phyloP scores from a whole-genome alignment of 1,139 yeast species.

The Hemisphaericaspora xylanilytica region DNA sequence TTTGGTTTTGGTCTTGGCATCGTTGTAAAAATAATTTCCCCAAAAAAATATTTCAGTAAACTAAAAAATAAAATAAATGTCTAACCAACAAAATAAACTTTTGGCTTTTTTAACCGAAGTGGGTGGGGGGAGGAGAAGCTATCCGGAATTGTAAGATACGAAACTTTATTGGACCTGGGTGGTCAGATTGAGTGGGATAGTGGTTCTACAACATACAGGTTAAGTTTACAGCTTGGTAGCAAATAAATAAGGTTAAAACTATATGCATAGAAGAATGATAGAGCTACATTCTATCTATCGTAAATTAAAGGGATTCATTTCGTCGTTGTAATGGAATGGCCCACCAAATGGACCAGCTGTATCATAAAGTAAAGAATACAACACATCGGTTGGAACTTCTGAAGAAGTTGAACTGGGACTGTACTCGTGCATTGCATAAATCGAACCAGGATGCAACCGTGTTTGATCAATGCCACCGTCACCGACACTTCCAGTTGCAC shows the following conservation, averaged over 20 bases:
- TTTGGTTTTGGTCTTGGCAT: background rate
- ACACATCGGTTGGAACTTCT: conserved; percentile 14
- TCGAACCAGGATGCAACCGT: conserved; percentile 3
- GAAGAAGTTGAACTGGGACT: conserved; percentile 8
- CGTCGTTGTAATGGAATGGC: conserved; percentile 12
- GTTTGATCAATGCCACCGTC: conserved; percentile 11
- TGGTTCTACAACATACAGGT: too few species aligned
- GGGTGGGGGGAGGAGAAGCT: too few species aligned
- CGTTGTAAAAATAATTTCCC: background rate
- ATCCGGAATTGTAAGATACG: too few species aligned
- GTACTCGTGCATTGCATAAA: conserved; percentile 4
- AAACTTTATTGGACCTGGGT: too few species aligned
- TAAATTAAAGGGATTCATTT: conserved; percentile 5
- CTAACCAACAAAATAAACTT: too few species aligned
- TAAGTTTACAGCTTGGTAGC: too few species aligned
- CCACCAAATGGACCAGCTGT: conserved; percentile 15
- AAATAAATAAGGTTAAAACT: too few species aligned
- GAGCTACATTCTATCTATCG: background rate
- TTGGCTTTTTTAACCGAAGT: background rate
- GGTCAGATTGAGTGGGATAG: too few species aligned
- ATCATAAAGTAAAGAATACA: conserved; percentile 13
- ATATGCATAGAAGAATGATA: too few species aligned
- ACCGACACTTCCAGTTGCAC: too few species aligned
- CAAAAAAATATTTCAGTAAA: background rate
- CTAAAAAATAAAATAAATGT: too few species aligned